Evolutionary conservation across 176 grass and related monocot species (phyloP).

Genomic region (Cymbopogon citratus): DNA sequence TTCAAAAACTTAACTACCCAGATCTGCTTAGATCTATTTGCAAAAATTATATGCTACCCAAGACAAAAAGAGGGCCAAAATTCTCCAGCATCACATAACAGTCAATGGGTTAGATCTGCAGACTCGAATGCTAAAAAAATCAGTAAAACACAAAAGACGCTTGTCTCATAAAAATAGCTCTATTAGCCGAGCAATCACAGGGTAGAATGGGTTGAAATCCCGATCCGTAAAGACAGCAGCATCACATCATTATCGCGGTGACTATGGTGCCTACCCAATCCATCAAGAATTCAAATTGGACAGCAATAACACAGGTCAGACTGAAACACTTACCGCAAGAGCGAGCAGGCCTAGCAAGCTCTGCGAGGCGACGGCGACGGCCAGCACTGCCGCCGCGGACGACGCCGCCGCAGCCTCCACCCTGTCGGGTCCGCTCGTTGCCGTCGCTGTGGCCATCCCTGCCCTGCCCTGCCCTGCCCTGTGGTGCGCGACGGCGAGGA

Average conservation of each 20-base stretch:
- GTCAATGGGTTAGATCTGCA: constrained; percentile 18
- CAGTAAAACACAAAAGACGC: not conserved
- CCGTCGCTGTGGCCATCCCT: constrained; percentile 27
- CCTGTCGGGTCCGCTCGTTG: not conserved
- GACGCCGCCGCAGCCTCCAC: not conserved
- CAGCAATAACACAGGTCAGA: not conserved
- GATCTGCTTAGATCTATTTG: constrained; percentile 39
- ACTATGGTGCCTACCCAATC: not conserved
- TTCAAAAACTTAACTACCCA: not conserved
- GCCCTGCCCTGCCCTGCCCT: not conserved
- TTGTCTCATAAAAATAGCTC: not conserved
- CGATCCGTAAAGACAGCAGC: not conserved
- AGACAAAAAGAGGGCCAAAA: not conserved
- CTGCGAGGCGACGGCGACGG: constrained; percentile 2
- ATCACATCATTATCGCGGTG: not conserved
- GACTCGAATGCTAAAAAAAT: not conserved
- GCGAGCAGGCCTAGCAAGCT: constrained; percentile 28
- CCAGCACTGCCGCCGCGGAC: not conserved
- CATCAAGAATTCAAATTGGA: not conserved
- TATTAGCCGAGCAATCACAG: not conserved
- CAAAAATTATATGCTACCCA: not conserved
- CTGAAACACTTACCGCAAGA: constrained; percentile 28
- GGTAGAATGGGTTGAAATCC: not conserved
- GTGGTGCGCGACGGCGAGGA: not conserved
- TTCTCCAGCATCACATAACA: not conserved